Evolutionary conservation across 352 stramenopile species (phyloP), one percentile per base, ranked within the genome.

Genomic region (Phytophthora pini): DNA sequence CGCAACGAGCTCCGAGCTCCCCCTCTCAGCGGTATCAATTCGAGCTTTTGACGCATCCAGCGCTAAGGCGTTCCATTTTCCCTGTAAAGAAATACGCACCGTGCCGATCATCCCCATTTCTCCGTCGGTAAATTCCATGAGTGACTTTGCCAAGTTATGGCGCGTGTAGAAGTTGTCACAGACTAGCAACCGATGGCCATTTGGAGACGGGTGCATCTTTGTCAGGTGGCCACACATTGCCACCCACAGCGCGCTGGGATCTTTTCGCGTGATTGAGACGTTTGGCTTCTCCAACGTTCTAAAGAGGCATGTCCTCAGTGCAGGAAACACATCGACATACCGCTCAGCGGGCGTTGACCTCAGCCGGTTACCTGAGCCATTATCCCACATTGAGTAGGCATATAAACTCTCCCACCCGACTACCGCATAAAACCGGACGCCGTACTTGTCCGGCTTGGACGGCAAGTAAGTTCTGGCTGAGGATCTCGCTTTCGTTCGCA

Each of bases 241-340:
- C 24, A 26, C 24, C 24, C 24, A 26, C 24, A 26, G 4, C 24
- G 24, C 40, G n/a, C 43, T 53, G 2, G 43, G 31, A 48, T 27
- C 29, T 36, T 52, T 29, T 12, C 22, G 20, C 12, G 46, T 45
- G 9, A 54, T 13, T 1, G 31, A 32, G 5, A 61, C 47, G 31
- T 61, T 39, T 3, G 10, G 4, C 2, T 32, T 29, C 5, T 46
- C 43, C 5, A 61, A 22, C 15, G 43, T 50, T 8, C 43, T 50
- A 34, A n/a, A 50, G 1, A 50, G 20, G 4, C 8, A 0, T 17
- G 24, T 50, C 3, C 43, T 2, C 3, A 50, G 43, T 15, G 20
- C 43, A 4, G 43, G 43, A 17, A 61, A 61, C 22, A 54, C 54
- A 17, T 54, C 32, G 7, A 47, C 20, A 41, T 61, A 61, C 31